Evolutionary conservation across 768 basidiomycete species (phyloP).

Genomic region (Inosperma sp.): DNA sequence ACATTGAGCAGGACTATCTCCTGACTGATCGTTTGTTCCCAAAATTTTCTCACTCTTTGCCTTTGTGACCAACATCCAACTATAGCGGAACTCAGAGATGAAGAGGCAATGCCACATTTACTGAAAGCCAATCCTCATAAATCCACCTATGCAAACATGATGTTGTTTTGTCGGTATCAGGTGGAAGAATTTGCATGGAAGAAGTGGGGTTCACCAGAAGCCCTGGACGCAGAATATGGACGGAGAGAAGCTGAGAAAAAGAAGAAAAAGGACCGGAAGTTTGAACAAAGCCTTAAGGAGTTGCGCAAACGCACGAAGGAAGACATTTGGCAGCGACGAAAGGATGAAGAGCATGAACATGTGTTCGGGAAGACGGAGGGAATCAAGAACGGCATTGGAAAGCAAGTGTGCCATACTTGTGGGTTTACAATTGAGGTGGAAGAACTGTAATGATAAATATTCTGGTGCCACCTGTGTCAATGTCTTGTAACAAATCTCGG

Average conservation of each 20-base stretch:
- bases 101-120: constrained; percentile 87
- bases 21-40: constrained; percentile 76
- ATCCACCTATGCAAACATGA: constrained; percentile 97
- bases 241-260: constrained; percentile 75
- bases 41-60: too few species aligned
- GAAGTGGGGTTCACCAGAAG: constrained; percentile 96
- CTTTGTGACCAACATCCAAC: neutral
- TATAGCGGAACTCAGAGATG: constrained; percentile 88
- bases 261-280: constrained; percentile 90
- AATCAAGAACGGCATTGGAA: constrained; percentile 48
- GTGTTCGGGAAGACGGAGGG: constrained; percentile 61
- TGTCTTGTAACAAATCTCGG: too few species aligned
- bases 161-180: constrained; percentile 91
- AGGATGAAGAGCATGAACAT: constrained; percentile 87
- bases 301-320: constrained; percentile 81
- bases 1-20: constrained; percentile 74
- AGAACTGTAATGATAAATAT: constrained; percentile 52
- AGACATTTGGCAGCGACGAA: constrained; percentile 82
- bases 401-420: constrained; percentile 82
- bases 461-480: too few species aligned
- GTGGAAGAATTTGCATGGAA: constrained; percentile 96
- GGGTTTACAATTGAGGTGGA: constrained; percentile 91
- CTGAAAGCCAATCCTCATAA: constrained; percentile 94
- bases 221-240: constrained; percentile 83
- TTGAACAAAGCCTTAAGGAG: constrained; percentile 84